Conservation (phyloP, 1,284 basidiomycete species). For the Anthracocystis setariae region DNA sequence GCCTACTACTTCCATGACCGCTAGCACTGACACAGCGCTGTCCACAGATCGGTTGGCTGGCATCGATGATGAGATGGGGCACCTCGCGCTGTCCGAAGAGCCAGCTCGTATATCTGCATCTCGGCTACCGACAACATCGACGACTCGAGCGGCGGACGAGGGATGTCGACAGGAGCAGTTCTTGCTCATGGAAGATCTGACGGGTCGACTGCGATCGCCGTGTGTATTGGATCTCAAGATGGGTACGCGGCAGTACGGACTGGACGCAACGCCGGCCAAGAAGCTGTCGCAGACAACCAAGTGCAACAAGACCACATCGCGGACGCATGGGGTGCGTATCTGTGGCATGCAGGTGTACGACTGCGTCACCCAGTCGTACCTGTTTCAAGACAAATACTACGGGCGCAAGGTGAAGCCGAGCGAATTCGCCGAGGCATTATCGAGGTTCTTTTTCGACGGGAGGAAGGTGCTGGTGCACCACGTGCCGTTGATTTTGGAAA, state of each 20-base stretch:
- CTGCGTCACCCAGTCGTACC: conserved; percentile 75
- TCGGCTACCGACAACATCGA: background rate
- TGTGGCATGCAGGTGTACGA: conserved; percentile 94
- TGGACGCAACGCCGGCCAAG: conserved; percentile 90
- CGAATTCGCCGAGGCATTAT: conserved; percentile 84
- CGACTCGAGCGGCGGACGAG: background rate
- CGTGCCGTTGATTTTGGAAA: conserved; percentile 88
- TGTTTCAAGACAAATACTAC: conserved; percentile 95
- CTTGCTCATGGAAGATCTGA: conserved; percentile 98
- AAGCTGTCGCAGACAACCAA: conserved; percentile 98
- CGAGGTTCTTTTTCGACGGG: conserved; percentile 87
- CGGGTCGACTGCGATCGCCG: conserved; percentile 88
- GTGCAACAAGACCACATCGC: conserved; percentile 93
- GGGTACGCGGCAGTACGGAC: conserved; percentile 97
- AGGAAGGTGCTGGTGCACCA: conserved; percentile 85
- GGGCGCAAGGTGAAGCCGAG: conserved; percentile 87
- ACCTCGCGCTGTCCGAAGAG: conserved; percentile 21
- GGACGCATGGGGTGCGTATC: conserved; percentile 87
- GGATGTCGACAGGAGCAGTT: conserved; percentile 84
- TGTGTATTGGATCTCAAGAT: conserved; percentile 99
- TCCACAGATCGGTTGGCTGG: background rate
- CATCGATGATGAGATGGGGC: conserved; percentile 18
- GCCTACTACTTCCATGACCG: background rate
- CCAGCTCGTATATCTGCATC: conserved; percentile 4
- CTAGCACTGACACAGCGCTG: background rate